These are phyloP conservation scores for Amphicarpaea edgeworthii DNA, from an alignment of 306 rosid species.

Conservation along the genomic window DNA sequence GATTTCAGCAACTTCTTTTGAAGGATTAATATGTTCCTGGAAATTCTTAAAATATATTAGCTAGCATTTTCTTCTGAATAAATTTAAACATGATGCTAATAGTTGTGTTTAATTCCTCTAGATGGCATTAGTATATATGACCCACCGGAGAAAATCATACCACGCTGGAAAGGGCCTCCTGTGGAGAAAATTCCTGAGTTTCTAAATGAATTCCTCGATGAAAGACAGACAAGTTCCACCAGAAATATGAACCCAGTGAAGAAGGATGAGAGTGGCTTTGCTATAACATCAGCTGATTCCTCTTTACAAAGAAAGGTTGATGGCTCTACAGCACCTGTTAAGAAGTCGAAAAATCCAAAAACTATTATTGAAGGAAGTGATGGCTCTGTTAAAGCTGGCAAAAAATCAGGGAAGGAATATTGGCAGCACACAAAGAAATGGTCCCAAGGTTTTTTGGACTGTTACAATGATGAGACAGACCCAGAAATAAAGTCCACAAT, in stretches of 20 bases:
- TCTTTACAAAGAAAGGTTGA: slow-evolving; percentile 49
- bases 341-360: slow-evolving; percentile 55
- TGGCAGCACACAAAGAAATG: slow-evolving; percentile 99
- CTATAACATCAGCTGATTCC: slow-evolving; percentile 55
- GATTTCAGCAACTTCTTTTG: slow-evolving; percentile 9
- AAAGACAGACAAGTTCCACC: slow-evolving; percentile 54
- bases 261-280: slow-evolving; percentile 52
- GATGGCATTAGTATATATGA: slow-evolving; percentile 93
- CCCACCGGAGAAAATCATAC: slow-evolving; percentile 86
- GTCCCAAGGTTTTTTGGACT: slow-evolving; percentile 85
- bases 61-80: slow-evolving; percentile 33
- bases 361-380: slow-evolving; percentile 88
- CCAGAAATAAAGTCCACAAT: slow-evolving; percentile 80
- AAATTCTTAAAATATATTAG: slow-evolving; percentile 27
- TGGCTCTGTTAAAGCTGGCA: slow-evolving; percentile 86
- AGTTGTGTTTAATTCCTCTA: slow-evolving; percentile 44
- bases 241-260: slow-evolving; percentile 52
- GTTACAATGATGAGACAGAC: slow-evolving; percentile 86
- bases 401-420: slow-evolving; percentile 89
- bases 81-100: slow-evolving; percentile 43
- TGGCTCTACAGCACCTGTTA: slow-evolving; percentile 36
- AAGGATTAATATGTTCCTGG: slow-evolving; percentile 7
- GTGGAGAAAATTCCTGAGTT: slow-evolving; percentile 77
- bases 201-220: slow-evolving; percentile 65
- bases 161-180: slow-evolving; percentile 89